Percentiles rank a stretch among this genome's conserved stretches.
These are phyloP conservation scores for Lactarius pseudohatsudake DNA, from an alignment of 768 basidiomycete genomes.

Conservation along the genomic window DNA sequence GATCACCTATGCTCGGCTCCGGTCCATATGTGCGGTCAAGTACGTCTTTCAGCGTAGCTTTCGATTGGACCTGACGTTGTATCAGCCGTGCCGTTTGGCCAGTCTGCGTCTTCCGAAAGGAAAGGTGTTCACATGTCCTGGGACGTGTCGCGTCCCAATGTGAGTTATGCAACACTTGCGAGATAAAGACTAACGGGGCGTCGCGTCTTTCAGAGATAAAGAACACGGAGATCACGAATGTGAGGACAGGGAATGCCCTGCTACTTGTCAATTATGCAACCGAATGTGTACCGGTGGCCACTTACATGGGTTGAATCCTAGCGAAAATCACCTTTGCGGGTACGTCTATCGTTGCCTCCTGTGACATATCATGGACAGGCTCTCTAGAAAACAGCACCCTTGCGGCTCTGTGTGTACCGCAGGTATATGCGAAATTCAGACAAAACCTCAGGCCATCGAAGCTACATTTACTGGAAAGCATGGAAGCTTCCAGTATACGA, in stretches of 20 bases:
- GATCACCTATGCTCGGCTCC: slow-evolving; percentile 54
- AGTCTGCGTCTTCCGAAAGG: slow-evolving; percentile 2
- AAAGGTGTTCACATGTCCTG: background rate
- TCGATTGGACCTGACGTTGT: slow-evolving; percentile 24
- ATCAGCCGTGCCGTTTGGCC: slow-evolving; percentile 14
- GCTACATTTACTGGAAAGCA: slow-evolving; percentile 60
- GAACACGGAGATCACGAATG: slow-evolving; percentile 50
- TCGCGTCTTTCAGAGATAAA: slow-evolving; percentile 38
- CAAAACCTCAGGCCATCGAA: slow-evolving; percentile 56
- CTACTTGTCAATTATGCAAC: slow-evolving; percentile 51
- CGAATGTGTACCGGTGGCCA: slow-evolving; percentile 50
- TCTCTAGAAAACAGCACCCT: slow-evolving; percentile 49
- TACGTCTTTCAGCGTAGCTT: slow-evolving; percentile 25
- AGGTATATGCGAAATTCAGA: slow-evolving; percentile 62
- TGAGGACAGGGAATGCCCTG: slow-evolving; percentile 51
- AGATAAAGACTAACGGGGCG: background rate
- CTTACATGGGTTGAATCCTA: slow-evolving; percentile 47
- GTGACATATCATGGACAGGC: background rate
- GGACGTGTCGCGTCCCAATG: slow-evolving; percentile 8
- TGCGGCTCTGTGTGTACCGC: slow-evolving; percentile 44
- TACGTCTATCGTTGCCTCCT: slow-evolving; percentile 29
- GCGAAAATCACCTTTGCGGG: slow-evolving; percentile 57
- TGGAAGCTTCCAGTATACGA: slow-evolving; percentile 62
- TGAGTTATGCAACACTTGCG: background rate
- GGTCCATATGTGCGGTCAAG: slow-evolving; percentile 57